These are phyloP conservation scores for Penicillium decumbens DNA, from an alignment of 2,329 filamentous ascomycete species.

Conservation along the genomic window DNA sequence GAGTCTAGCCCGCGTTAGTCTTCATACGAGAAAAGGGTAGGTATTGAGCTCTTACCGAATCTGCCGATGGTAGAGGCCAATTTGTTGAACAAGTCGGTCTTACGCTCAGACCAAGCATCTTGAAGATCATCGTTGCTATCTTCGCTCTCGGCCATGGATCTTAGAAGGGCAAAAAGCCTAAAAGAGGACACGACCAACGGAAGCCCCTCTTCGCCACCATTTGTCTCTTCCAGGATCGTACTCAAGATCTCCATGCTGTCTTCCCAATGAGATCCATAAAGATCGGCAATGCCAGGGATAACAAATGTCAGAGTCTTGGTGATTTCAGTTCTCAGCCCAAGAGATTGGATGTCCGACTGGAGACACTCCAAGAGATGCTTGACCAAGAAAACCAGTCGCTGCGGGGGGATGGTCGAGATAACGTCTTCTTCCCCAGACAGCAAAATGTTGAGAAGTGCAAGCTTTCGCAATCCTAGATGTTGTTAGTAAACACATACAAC, in stretches of 20 bases:
- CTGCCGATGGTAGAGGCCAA: slow-evolving; percentile 41
- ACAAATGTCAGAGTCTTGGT: slow-evolving; percentile 50
- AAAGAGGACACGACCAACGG: slow-evolving; percentile 68
- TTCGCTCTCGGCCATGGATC: slow-evolving; percentile 56
- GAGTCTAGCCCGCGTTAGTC: slow-evolving; percentile 35
- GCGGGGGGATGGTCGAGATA: slow-evolving; percentile 47
- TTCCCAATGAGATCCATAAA: slow-evolving; percentile 87
- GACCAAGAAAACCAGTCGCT: slow-evolving; percentile 75
- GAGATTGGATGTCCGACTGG: slow-evolving; percentile 52
- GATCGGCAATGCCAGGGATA: slow-evolving; percentile 68
- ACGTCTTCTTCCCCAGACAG: slow-evolving; percentile 48
- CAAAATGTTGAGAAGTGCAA: slow-evolving; percentile 54
- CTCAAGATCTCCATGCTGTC: slow-evolving; percentile 57
- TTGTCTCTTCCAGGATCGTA: slow-evolving; percentile 53
- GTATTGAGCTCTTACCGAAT: slow-evolving; percentile 33
- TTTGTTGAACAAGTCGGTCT: slow-evolving; percentile 56
- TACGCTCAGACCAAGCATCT: slow-evolving; percentile 64
- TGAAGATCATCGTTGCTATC: slow-evolving; percentile 74
- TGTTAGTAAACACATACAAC: slow-evolving; percentile 10
- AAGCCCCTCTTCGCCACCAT: slow-evolving; percentile 49
- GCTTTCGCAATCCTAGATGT: slow-evolving; percentile 43
- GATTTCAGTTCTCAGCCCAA: slow-evolving; percentile 36
- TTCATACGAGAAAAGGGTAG: background rate
- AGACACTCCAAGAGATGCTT: slow-evolving; percentile 73
- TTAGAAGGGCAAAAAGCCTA: slow-evolving; percentile 62